Evolutionary conservation across 805 yeast species (phyloP).

Genomic region (Suhomyces sp.): DNA sequence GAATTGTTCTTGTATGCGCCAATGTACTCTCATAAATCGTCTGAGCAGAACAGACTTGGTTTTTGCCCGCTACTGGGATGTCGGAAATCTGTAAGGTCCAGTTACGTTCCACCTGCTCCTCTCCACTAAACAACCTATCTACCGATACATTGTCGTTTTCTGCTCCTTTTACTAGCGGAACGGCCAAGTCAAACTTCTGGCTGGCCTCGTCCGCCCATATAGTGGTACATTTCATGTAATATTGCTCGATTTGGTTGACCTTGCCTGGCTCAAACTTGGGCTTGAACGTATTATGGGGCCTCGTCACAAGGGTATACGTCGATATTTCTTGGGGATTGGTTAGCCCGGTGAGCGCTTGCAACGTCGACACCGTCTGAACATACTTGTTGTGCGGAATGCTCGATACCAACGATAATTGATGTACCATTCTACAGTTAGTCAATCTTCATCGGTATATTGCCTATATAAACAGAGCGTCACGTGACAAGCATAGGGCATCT

Average conservation of each 20-base stretch:
- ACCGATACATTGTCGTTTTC: constrained; percentile 20
- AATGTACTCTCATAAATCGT: constrained; percentile 62
- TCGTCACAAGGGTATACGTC: constrained; percentile 48
- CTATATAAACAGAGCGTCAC: background rate
- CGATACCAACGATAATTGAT: constrained; percentile 50
- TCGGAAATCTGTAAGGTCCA: constrained; percentile 71
- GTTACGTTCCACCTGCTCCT: constrained; percentile 19
- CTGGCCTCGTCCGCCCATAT: constrained; percentile 40
- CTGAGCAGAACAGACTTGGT: constrained; percentile 58
- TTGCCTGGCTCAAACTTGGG: constrained; percentile 57
- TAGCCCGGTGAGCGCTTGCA: constrained; percentile 52
- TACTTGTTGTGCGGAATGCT: constrained; percentile 41
- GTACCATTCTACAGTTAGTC: constrained; percentile 41
- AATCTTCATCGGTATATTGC: background rate
- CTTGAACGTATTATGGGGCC: constrained; percentile 49
- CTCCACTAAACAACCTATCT: constrained; percentile 28
- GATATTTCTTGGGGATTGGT: constrained; percentile 43
- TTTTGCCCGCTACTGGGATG: constrained; percentile 72
- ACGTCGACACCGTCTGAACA: constrained; percentile 44
- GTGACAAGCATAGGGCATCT: background rate
- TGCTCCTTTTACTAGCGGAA: constrained; percentile 21
- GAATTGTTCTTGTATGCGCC: constrained; percentile 46
- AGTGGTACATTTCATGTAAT: constrained; percentile 48
- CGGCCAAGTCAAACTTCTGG: constrained; percentile 20
- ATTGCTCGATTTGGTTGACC: constrained; percentile 55